Evolutionary conservation across 345 rosid genomes (phyloP).

Genomic region (Gossypium turneri): DNA sequence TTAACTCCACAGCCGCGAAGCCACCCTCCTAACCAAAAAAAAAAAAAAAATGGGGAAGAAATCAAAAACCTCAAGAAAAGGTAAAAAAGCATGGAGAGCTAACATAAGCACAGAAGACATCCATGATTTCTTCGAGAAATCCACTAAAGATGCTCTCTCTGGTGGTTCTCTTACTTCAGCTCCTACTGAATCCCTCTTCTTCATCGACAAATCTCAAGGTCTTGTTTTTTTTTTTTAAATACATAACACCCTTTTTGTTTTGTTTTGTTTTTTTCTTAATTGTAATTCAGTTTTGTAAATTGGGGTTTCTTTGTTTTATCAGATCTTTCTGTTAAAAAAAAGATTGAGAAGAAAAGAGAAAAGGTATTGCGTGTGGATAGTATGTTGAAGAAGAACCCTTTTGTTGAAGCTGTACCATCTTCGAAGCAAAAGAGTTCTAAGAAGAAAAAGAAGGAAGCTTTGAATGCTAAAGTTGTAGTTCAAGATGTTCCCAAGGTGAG

Average conservation of each 20-base stretch:
- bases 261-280: neutral
- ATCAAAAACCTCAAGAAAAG: conserved; percentile 74
- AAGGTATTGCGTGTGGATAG: conserved; percentile 67
- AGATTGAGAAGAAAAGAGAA: conserved; percentile 77
- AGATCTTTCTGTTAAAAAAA: conserved; percentile 75
- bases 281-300: neutral
- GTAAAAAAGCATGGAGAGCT: conserved; percentile 95
- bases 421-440: conserved; percentile 44
- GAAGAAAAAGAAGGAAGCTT: conserved; percentile 25
- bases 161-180: conserved; percentile 73
- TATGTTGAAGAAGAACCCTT: conserved; percentile 65
- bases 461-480: conserved; percentile 18
- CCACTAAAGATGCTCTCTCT: conserved; percentile 79
- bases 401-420: conserved; percentile 62
- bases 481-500: conserved; percentile 42
- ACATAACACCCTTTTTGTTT: no score
- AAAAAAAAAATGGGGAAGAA: conserved; percentile 56
- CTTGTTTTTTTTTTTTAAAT: neutral
- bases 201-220: conserved; percentile 73
- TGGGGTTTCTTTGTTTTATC: neutral
- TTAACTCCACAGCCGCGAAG: conserved; percentile 5
- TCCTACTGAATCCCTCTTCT: conserved; percentile 67
- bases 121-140: conserved; percentile 62
- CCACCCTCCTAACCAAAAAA: neutral
- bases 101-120: conserved; percentile 84